A percentile compares a stretch with the other conserved stretches of the same genome.
These are phyloP conservation scores for Ustilago crameri DNA, from an alignment of 1,284 basidiomycete species.

Conservation along the genomic window DNA sequence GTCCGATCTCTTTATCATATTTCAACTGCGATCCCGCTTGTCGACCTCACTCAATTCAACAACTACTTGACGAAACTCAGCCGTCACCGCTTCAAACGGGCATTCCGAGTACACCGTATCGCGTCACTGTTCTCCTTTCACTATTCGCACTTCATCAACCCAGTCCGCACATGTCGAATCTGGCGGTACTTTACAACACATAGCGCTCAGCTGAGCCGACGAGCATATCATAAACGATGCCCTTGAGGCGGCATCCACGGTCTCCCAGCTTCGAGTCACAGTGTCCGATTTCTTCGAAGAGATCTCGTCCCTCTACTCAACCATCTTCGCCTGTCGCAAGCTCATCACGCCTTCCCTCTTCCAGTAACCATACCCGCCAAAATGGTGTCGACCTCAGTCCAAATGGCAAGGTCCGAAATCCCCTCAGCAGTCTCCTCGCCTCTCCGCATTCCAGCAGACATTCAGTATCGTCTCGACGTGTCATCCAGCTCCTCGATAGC, in stretches of 20 bases:
- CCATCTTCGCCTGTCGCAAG: constrained; percentile 6
- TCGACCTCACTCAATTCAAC: too few relatives aligned
- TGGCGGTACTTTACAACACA: constrained; percentile 1
- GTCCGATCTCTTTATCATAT: too few relatives aligned
- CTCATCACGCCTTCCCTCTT: constrained; percentile 13
- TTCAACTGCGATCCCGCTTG: too few relatives aligned
- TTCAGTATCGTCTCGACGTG: constrained; percentile 1
- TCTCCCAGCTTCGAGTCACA: not conserved
- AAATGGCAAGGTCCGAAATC: not conserved
- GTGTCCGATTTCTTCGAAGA: not conserved
- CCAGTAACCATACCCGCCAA: not conserved
- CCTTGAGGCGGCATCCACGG: constrained; percentile 17
- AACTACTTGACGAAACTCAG: too few relatives aligned
- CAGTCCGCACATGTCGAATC: constrained; percentile 19
- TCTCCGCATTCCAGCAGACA: not conserved
- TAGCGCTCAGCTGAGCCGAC: constrained; percentile 22
- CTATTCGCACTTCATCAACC: not conserved
- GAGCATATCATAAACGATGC: constrained; percentile 17
- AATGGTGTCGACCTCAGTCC: constrained; percentile 3
- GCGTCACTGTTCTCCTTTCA: too few relatives aligned
- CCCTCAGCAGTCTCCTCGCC: constrained; percentile 13
- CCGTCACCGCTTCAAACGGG: too few relatives aligned
- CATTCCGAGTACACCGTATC: too few relatives aligned
- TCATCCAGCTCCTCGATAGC: constrained; percentile 33
- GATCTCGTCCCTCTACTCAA: constrained; percentile 5